phyloP scores from a whole-genome alignment of 1,284 basidiomycete species.

The Ceratorhiza oryzae-sativae region DNA sequence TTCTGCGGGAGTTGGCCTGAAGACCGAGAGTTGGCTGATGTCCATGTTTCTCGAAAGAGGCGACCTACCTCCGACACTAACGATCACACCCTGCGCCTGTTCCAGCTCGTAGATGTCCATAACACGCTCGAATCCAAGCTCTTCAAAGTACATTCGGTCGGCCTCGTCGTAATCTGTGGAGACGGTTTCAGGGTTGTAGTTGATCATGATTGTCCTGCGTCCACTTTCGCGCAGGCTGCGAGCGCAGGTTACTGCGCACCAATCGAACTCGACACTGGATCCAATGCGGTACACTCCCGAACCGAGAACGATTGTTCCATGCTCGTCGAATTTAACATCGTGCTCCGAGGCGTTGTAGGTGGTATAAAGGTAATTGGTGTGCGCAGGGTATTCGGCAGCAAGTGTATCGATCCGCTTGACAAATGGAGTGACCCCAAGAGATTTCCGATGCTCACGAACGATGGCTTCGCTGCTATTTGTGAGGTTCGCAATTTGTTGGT shows the following conservation, averaged over 20 bases:
- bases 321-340: conserved; percentile 95
- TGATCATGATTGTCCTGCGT: conserved; percentile 98
- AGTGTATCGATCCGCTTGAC: conserved; percentile 99
- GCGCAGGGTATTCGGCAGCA: conserved; percentile 97
- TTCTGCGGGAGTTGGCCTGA: conserved; percentile 95
- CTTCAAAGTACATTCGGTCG: conserved; percentile 98
- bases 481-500: conserved; percentile 88
- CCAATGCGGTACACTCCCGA: conserved; percentile 99
- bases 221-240: conserved; percentile 91
- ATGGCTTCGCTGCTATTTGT: conserved; percentile 71
- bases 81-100: conserved; percentile 89
- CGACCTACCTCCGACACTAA: conserved; percentile 89
- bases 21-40: conserved; percentile 14
- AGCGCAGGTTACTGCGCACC: conserved; percentile 99
- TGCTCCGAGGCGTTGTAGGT: conserved; percentile 98
- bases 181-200: conserved; percentile 99
- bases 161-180: conserved; percentile 99
- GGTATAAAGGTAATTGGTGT: conserved; percentile 99
- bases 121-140: conserved; percentile 95
- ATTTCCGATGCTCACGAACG: conserved; percentile 87
- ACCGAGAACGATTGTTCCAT: conserved; percentile 99
- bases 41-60: conserved; percentile 2
- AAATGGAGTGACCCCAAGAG: conserved; percentile 89
- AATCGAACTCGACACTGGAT: conserved; percentile 98
- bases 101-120: conserved; percentile 99